These are phyloP conservation scores for Parafenestella ontariensis DNA, from an alignment of 2,329 filamentous ascomycete genomes.

Conservation along the genomic window DNA sequence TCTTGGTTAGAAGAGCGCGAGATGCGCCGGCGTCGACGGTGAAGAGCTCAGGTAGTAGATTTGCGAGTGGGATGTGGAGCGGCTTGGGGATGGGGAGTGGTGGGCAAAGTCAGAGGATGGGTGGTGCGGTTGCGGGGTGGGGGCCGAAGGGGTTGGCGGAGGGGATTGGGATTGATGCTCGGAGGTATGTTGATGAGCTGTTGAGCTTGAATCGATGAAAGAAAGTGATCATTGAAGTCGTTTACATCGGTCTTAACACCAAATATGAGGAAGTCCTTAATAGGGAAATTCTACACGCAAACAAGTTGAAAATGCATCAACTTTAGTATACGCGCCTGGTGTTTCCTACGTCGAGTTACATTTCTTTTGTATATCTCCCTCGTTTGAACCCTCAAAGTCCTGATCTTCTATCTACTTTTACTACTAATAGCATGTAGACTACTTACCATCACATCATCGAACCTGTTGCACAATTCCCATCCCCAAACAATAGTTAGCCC, in stretches of 20 bases:
- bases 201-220: slow-evolving; percentile 65
- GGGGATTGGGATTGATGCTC: slow-evolving; percentile 79
- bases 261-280: background rate
- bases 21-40: slow-evolving; percentile 33
- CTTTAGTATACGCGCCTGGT: no score
- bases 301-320: no score
- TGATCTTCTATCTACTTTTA: no score
- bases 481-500: background rate
- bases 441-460: no score
- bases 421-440: no score
- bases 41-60: slow-evolving; percentile 29
- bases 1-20: slow-evolving; percentile 51
- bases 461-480: no score
- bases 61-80: slow-evolving; percentile 45
- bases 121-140: slow-evolving; percentile 56
- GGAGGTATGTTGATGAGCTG: slow-evolving; percentile 75
- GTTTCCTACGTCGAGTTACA: no score
- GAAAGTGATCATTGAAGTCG: no score
- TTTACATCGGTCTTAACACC: no score
- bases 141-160: slow-evolving; percentile 69
- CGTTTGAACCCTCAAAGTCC: no score
- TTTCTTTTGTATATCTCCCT: no score
- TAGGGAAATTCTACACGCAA: background rate
- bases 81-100: slow-evolving; percentile 26
- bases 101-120: slow-evolving; percentile 40